Evolutionary conservation across 768 basidiomycete genomes (phyloP), one percentile per base, ranked within the genome.

Genomic region (Kockovaella imperatae): DNA sequence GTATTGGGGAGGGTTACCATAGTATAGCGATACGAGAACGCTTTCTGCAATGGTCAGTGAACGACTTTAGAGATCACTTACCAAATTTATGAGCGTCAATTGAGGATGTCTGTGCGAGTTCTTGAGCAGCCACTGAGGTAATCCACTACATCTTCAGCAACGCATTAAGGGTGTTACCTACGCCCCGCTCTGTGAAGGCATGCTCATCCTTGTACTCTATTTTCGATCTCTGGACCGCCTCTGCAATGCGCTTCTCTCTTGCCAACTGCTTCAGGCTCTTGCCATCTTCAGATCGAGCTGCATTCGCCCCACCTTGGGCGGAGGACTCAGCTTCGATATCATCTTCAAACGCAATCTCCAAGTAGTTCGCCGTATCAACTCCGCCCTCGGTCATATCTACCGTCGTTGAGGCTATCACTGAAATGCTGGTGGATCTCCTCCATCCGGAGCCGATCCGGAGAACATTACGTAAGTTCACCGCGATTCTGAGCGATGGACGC

Each of bases 201-300:
- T 67, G 61, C 28, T 61, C 54, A 15, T 54, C 13, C 34, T 57
- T 51, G 41, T 67, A 67, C 39, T 63, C 57, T 11, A 38, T 35
- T 34, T 49, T 60, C 3, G 64, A 67, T n/a, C 57, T n/a, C 46
- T 61, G 18, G 2, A 67, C 59, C 10, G 64, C 64, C 25, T 45
- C 57, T 18, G 50, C 57, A 28, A 67, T 67, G 4, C 64, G 49
- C 25, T 39, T 36, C 29, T 50, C 32, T 17, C 64, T 36, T 13
- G 47, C 45, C 10, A 47, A 23, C 14, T 45, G 45, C 41, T 51
- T 56, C 30, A 17, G 14, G 4, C 18, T 10, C 14, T 49, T 35
- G 14, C 32, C 29, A 11, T 30, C 17, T 10, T n/a, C 28, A 14
- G 18, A 17, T 8, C 35, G 24, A 23, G 13, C n/a, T 35, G 30